Evolutionary conservation across 148 eudicot species (phyloP).

Genomic region (Vaccinium myrtillus): DNA sequence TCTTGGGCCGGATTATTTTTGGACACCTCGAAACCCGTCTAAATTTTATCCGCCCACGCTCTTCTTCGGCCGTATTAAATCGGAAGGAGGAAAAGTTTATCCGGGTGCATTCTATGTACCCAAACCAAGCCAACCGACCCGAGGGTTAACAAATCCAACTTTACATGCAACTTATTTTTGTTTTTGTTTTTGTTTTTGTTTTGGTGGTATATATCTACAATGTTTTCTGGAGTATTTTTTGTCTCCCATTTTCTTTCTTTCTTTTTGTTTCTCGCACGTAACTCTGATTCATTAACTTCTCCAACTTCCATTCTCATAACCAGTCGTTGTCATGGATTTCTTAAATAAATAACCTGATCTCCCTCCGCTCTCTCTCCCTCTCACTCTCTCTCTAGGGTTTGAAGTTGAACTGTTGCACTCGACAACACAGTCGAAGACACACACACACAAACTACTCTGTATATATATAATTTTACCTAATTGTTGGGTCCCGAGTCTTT

Average conservation of each 20-base stretch:
- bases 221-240: not conserved
- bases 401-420: not conserved
- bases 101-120: no score
- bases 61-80: no score
- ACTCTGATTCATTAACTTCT: conserved; percentile 11
- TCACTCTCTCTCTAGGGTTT: conserved; percentile 16
- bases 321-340: conserved; percentile 14
- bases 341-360: not conserved
- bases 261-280: not conserved
- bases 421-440: not conserved
- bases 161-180: no score
- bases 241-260: not conserved
- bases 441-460: not conserved
- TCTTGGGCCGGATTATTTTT: no score
- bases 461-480: not conserved
- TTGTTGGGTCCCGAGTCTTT: no score
- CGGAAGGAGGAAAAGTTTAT: no score
- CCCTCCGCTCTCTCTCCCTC: not conserved
- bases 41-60: no score
- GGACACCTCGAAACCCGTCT: no score
- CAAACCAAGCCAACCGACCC: no score
- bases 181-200: no score
- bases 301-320: conserved; percentile 10
- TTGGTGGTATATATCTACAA: not conserved
- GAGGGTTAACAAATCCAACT: no score